Evolutionary conservation across 805 yeast species (phyloP), one percentile per base, ranked within the genome.

Genomic region (Saccharomycopsis vini): DNA sequence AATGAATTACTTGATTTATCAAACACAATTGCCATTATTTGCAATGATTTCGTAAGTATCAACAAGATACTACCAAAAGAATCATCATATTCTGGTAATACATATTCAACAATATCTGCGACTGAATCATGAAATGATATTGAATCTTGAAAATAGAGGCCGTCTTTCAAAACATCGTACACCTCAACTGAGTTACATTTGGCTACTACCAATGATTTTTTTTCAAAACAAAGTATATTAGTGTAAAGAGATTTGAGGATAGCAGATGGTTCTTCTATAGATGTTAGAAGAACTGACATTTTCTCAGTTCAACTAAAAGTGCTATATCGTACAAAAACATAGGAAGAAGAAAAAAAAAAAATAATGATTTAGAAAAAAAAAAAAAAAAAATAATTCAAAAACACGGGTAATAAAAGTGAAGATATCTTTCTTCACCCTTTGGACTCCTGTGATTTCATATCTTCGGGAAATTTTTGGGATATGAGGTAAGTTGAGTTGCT

Each of bases 141-240:
- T 4, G 19, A 5, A 15, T 24, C 7, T 18, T 3, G n/a, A 3
- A 15, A 21, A 19, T 23, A 36, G 12, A 42, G 24, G 9, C 41
- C 40, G 21, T 36, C 21, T 13, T 29, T 23, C 4, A n/a, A 9
- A 13, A 42, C 15, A 3, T 36, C 16, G 15, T 29, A 40, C 9
- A 44, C 20, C 21, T 39, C 43, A 15, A 42, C 4, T 4, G 36
- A 42, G 22, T 42, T 23, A 4, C 26, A 16, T 22, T 42, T 42
- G 15, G 37, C 34, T 3, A 39, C 18, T 20, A 39, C 16, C 3
- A 33, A 16, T 4, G 3, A 2, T 3, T 22, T 36, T 36, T 36
- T 5, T 26, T 16, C 30, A 6, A 20, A 20, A 24, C 18, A 5
- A 19, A 38, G 16, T 29, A 20, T 13, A 28, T 40, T 36, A 4